Evolutionary conservation across 257 asterid genomes (phyloP), one percentile per base, ranked within the genome.

Genomic region (Pogostemon cablin): DNA sequence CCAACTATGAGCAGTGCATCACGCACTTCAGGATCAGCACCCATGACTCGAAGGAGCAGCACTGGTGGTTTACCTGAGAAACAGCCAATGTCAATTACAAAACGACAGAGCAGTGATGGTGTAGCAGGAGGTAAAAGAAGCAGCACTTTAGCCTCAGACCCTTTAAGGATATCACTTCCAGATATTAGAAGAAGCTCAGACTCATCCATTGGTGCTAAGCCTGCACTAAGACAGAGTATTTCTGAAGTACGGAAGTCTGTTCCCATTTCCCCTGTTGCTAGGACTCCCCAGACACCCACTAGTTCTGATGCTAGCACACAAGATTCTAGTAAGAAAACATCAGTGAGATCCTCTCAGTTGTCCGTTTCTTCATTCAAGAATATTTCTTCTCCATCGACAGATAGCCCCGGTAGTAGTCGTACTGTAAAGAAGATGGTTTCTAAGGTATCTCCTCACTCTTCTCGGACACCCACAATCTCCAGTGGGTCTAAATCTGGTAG

Each of bases 21-120:
- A 11, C 87, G 93, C 50, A 77, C 80, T 71, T 83, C 85, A 11
- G 88, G 86, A 77, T 43, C 86, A 54, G 72, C 72, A 56, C 87
- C 92, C 42, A 83, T n/a, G 60, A 61, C 83, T 66, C 85, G 98
- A 85, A 81, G 96, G 85, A 89, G 80, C 80, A 93, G 96, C 86
- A 93, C 92, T 8, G 97, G 91, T 43, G 87, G 90, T 57, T 78
- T 89, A 50, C 93, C 95, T 25, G 92, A 86, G 67, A 93, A 87
- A 72, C 89, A 90, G 79, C 83, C 86, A 39, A 74, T 71, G 34
- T 32, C 79, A 4, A 70, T 83, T 35, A 76, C 86, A 40, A 88
- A 85, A 79, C 83, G 80, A 40, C 81, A 77, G 66, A 74, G 68
- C 72, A 65, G 56, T 48, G 81, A 71, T 54, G 84, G 77, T 79